Base-by-base conservation (phyloP, 345 rosid species). In the Kandelia obovata region DNA sequence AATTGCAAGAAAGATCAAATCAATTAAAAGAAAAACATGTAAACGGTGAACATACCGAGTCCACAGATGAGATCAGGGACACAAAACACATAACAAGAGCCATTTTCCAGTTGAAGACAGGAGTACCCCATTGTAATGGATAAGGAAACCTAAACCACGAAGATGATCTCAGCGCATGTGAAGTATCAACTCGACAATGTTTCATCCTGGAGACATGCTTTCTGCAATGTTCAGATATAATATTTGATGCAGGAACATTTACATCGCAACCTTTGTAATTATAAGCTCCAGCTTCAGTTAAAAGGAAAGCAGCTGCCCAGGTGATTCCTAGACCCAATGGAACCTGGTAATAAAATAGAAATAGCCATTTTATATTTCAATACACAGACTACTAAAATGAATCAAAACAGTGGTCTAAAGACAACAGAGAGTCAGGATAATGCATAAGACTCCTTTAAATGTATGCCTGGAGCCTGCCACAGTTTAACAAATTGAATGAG, bases 121-220 rank as follows among this genome's bases (percentile, higher is more conserved):
- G 99, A 71, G 92, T 85, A 64, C 99, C 99, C 99, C 99, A 95
- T 74, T 95, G 97, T 71, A 95, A 75, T 26, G 99, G 99, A 76
- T 89, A 95, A 66, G 97, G 99, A 80, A 95, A 88, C 78, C 99
- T 89, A 75, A 94, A 91, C 97, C 97, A 91, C 37, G 98, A 97
- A 59, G 97, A 87, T 46, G 89, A 84, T 76, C 72, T 86, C 73
- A 94, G 75, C n/a, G 90, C 95, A 63, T 89, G 88, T 68, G 92
- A 91, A 64, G 95, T 88, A 79, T 91, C 94, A 63, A 91, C 95
- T 56, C 97, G 86, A 65, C 97, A 91, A 62, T 86, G 80, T 85
- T 85, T 91, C 93, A 94, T 87, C 76, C 83, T 83, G 59, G 89
- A 79, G 68, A 89, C 74, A 80, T 89, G 89, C 76, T 86, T 86